Evolutionary conservation across 371 early-diverging fungal genomes (phyloP), one percentile per base, ranked within the genome.

Genomic region (Umbelopsis sp.): DNA sequence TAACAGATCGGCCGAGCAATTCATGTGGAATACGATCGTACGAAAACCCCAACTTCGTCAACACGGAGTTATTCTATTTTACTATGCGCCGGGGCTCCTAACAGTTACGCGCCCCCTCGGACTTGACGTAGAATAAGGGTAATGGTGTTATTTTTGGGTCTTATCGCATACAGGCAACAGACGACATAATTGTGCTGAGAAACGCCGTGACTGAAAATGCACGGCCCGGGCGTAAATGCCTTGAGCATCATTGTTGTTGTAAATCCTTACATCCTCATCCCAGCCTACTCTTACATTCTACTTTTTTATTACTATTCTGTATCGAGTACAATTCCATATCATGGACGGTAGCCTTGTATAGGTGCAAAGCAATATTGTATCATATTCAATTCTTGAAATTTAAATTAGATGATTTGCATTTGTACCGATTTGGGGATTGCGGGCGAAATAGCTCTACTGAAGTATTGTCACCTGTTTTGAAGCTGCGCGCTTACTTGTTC

Each of bases 81-180:
- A 14, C n/a, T 29, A 57, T 57, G 37, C 35, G 57, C 57, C 57
- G 3, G 35, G 35, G 57, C 14, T 35, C 57, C 35, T 35, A 29
- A 35, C 57, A 57, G 32, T 51, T 57, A 57, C 57, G 57, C 57
- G 57, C 57, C 57, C 35, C 57, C 57, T 57, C 57, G 57, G 57
- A 57, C 57, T 35, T 35, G 35, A 35, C 14, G 57, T 57, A 35
- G 57, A 57, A 57, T 35, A 35, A 35, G 35, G 57, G 57, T 35
- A 16, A 41, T 11, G 9, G 35, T 29, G 29, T 57, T 57, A 57
- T 57, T 57, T 57, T 57, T 57, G 57, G 57, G 22, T 14, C 41
- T 41, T 41, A 41, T 10, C 41, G 41, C 12, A 41, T 10, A 8
- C 35, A 35, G 57, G 52, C 52, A 57, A 16, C 10, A 7, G 5